Evolutionary conservation across 345 rosid species (phyloP), one percentile per base, ranked within the genome.

Genomic region (Moricandia moricandioides): DNA sequence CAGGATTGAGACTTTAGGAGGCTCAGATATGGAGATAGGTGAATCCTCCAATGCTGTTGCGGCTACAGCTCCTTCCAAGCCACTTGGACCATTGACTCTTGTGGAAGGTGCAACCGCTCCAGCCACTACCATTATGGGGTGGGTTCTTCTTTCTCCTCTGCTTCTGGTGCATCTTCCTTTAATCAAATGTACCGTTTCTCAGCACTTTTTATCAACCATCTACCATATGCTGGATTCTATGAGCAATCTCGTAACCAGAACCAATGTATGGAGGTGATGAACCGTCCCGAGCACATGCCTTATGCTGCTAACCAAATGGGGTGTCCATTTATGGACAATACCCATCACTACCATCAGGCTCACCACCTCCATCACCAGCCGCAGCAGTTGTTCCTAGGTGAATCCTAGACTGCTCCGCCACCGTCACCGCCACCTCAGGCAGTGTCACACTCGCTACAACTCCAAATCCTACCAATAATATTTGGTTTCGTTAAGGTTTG

Each of bases 21-120:
- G 8, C 5, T 27, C 51, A 6, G 16, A 29, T 6, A 27, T 52
- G 7, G 51, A 37, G 45, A 13, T 51, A 1, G 79, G 69, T 0
- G 57, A 61, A 69, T 76, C 79, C 47, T 76, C 74, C 13, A 31
- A 61, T 18, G 58, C 13, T 18, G 58, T 1, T 8, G 58, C 58
- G 51, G 51, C 6, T 45, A 14, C n/a, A 14, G 26, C 7, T 17
- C 24, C 57, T 52, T 18, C 58, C 8, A 30, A 59, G 45, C 59
- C 0, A 4, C 5, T 6, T 18, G 27, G 58, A 52, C 0, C 58
- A 9, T 52, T 52, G 58, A 1, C 26, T 8, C 12, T 52, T 9
- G 29, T 51, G 26, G 26, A 16, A 51, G 49, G 49, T 43, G 49
- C 56, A 8, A 17, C 26, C 26, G 26, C 27, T 54, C 63, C 73